These are phyloP conservation scores for Daldinia vernicosa DNA, from an alignment of 495 filamentous ascomycete genomes.

Conservation along the genomic window DNA sequence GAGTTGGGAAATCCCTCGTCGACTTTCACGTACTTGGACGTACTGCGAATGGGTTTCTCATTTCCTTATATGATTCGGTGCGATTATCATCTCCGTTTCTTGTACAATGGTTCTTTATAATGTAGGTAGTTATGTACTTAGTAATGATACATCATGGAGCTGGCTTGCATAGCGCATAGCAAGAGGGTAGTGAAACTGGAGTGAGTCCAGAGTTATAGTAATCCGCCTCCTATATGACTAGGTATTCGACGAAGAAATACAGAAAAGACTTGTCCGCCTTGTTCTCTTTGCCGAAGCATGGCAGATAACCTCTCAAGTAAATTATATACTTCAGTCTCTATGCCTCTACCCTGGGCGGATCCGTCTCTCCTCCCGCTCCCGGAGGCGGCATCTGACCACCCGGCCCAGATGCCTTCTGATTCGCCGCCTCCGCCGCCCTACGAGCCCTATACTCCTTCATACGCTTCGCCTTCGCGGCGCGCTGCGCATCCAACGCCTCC, in stretches of 20 bases:
- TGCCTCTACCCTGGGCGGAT: conserved; percentile 22
- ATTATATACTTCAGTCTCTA: background rate
- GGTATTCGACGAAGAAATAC: background rate
- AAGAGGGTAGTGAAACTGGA: background rate
- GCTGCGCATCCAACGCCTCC: conserved; percentile 42
- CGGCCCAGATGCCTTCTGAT: conserved; percentile 1
- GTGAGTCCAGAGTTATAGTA: background rate
- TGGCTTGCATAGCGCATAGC: background rate
- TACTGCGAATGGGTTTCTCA: background rate
- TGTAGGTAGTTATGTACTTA: conserved; percentile 5
- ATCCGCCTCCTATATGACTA: background rate
- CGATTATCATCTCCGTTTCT: background rate
- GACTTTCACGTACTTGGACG: background rate
- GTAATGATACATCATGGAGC: conserved; percentile 7
- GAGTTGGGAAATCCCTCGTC: background rate
- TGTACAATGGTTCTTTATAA: background rate
- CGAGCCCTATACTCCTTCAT: conserved; percentile 39
- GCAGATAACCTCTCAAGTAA: background rate
- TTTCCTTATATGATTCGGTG: background rate
- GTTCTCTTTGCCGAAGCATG: background rate
- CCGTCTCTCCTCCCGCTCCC: conserved; percentile 1
- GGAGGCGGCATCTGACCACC: conserved; percentile 23
- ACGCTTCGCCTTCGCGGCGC: conserved; percentile 30
- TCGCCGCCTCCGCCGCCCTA: conserved; percentile 26
- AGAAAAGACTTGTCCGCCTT: background rate